phyloP scores from a whole-genome alignment of 2,329 filamentous ascomycete species.

The Ophiostoma angusticollis region DNA sequence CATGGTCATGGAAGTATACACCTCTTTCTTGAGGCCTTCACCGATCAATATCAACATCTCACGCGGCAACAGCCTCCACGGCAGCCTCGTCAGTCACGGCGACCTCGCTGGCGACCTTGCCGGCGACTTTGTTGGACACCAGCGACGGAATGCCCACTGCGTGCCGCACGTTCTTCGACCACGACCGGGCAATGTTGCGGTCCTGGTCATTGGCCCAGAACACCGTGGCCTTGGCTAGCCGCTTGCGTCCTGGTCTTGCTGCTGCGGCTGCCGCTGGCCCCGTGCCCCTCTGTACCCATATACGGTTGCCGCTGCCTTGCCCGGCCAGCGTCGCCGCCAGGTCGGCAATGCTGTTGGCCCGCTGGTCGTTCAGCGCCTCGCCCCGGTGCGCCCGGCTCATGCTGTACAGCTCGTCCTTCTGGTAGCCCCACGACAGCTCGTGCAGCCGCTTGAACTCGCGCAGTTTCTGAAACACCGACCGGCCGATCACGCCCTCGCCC shows the following conservation, averaged over 20 bases:
- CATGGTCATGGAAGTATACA: too few relatives aligned
- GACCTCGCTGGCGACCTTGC: background rate
- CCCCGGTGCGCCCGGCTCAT: slow-evolving; percentile 33
- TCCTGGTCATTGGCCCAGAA: slow-evolving; percentile 40
- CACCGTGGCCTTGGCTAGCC: slow-evolving; percentile 27
- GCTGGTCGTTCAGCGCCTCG: slow-evolving; percentile 43
- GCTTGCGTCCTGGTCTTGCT: too few relatives aligned
- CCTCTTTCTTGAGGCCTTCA: too few relatives aligned
- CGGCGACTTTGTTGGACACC: background rate
- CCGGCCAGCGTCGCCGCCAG: slow-evolving; percentile 46
- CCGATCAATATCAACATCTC: too few relatives aligned
- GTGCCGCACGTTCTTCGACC: slow-evolving; percentile 43
- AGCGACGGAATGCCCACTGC: slow-evolving; percentile 24
- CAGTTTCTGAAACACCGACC: slow-evolving; percentile 48
- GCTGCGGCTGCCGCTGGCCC: slow-evolving; percentile 7
- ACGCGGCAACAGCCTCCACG: background rate
- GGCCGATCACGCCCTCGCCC: slow-evolving; percentile 40
- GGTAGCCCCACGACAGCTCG: slow-evolving; percentile 44
- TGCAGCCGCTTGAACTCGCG: slow-evolving; percentile 52
- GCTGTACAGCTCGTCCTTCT: slow-evolving; percentile 29
- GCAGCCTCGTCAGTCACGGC: background rate
- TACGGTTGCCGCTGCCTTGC: slow-evolving; percentile 36
- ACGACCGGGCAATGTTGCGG: slow-evolving; percentile 31
- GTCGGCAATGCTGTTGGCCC: slow-evolving; percentile 49
- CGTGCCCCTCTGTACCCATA: slow-evolving; percentile 17